Conservation (phyloP, 441 rosid genomes). For the Sinapis alba region DNA sequence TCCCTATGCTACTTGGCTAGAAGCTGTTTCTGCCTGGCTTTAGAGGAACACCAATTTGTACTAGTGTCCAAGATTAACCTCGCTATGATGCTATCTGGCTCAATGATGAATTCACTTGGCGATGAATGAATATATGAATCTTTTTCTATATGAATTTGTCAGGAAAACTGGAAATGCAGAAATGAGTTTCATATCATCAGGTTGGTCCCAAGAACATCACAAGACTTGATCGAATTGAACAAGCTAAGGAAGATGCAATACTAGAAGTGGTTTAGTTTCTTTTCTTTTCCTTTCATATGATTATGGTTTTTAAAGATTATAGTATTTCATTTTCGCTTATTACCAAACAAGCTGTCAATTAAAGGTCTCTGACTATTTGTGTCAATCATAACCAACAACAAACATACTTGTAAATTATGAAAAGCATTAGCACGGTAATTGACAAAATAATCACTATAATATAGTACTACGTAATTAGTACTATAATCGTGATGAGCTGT, state of each 20-base stretch:
- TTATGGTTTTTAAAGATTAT: background rate
- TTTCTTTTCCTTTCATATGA: background rate
- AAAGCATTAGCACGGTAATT: conserved; percentile 2
- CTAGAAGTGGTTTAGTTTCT: background rate
- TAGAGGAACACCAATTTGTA: background rate
- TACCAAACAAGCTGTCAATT: background rate
- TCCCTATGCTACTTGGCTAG: background rate
- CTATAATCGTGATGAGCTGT: conserved; percentile 9
- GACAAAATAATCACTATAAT: conserved; percentile 5
- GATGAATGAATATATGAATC: background rate
- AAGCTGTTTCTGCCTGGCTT: background rate
- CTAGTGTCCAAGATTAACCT: background rate
- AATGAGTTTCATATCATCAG: background rate
- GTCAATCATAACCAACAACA: background rate
- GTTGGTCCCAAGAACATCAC: background rate
- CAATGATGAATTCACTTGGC: background rate
- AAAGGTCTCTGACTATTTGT: too few species aligned
- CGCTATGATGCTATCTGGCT: background rate
- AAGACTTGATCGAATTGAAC: background rate
- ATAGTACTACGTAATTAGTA: background rate
- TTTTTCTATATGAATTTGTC: background rate
- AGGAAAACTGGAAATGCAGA: background rate
- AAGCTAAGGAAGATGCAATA: background rate
- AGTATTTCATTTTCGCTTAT: background rate
- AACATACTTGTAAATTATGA: background rate